Base-by-base conservation (phyloP, 1,284 basidiomycete species). In the Coniferiporia sulphurascens region DNA sequence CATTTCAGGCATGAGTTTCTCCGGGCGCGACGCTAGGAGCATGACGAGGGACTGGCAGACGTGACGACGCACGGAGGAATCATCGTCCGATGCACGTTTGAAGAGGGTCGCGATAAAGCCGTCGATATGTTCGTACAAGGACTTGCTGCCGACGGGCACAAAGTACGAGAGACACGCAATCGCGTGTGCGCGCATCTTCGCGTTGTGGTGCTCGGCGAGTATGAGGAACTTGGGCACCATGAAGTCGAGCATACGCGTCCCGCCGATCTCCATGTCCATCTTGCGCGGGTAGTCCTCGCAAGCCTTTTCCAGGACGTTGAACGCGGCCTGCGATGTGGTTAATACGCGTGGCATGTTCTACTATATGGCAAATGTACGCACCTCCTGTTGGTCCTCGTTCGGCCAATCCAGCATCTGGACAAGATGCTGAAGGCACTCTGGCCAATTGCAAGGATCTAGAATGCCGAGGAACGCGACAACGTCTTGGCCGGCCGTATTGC, bases 1-100 rank as follows among this genome's bases (percentile, higher is more conserved):
- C 84, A 99, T 93, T 73, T 98, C 93, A 0, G 97, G 97, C 76
- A 98, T 88, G 62, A 99, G 86, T 74, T 97, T 97, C 73, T 98
- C 95, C 1, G 97, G 93, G 6, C 95, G 86, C 27, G 91, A 89
- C 43, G 93, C 91, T 55, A 99, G 86, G 48, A 99, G 88, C 41
- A 96, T 79, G 12, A 98, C 95, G 54, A 99, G 87, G 3, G 95
- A 93, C 69, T 97, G 92, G 74, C 97, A 99, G 60, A 99, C 96
- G 69, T 93, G 91, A 65, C 93, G 89, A 55, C 96, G 91, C 54
- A 99, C 93, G 35, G 89, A 87, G n/a, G 93, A 81, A 66, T 93
- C 91, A 41, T 93, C 88, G 74, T 99, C 97, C 1, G 91, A 91
- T 32, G 97, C 96, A 60, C 93, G 87, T 71, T 93, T 90, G 84